These are phyloP conservation scores for Dipteronia dyeriana DNA, from an alignment of 345 rosid species.

Conservation along the genomic window DNA sequence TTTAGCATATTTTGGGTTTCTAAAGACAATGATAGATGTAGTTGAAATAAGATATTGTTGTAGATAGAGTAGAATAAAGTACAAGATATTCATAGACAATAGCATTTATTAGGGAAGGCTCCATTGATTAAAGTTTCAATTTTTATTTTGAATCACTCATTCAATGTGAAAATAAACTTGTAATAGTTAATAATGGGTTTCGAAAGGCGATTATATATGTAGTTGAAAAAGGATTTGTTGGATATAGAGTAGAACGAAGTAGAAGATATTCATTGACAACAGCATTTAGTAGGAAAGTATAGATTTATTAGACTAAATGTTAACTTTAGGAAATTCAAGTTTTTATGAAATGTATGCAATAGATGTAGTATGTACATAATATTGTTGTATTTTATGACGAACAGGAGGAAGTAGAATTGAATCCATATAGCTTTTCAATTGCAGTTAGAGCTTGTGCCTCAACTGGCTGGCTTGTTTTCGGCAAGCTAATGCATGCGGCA, in stretches of 20 bases:
- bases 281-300: background rate
- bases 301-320: background rate
- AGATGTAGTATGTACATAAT: background rate
- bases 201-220: background rate
- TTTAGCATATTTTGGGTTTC: background rate
- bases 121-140: background rate
- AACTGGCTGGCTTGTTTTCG: conserved; percentile 50
- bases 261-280: background rate
- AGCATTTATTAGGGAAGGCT: background rate
- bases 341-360: background rate
- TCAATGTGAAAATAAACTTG: background rate
- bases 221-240: background rate
- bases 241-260: background rate
- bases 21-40: background rate
- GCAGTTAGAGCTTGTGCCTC: conserved; percentile 86
- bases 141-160: background rate
- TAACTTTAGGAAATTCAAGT: background rate
- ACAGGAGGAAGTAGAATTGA: conserved; percentile 64
- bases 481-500: conserved; percentile 68
- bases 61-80: background rate
- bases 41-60: background rate
- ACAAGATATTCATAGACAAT: background rate
- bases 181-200: too few relatives aligned
- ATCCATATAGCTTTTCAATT: conserved; percentile 72
- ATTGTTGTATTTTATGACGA: conserved; percentile 22